Evolutionary conservation across 2,329 filamentous ascomycete species (phyloP).

Genomic region (Ilyonectria sp.): DNA sequence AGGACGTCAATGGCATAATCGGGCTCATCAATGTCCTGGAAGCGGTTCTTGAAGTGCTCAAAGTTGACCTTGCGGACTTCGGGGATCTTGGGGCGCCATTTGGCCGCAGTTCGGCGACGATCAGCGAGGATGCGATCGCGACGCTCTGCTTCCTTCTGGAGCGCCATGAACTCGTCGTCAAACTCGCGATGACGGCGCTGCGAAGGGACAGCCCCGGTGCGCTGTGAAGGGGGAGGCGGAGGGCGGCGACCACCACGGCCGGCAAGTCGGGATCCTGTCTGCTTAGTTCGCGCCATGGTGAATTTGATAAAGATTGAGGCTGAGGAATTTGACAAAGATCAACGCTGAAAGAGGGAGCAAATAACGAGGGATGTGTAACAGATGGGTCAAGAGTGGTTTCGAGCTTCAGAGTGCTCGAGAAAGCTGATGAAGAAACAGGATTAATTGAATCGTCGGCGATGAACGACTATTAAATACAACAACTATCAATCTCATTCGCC

Average conservation of each 20-base stretch:
- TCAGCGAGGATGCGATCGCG: slow-evolving; percentile 56
- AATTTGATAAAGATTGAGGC: background rate
- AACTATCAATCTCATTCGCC: background rate
- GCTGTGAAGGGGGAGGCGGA: background rate
- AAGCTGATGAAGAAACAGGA: background rate
- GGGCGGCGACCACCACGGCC: slow-evolving; percentile 31
- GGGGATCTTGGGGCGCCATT: slow-evolving; percentile 59
- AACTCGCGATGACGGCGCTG: slow-evolving; percentile 44
- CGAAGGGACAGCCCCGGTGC: background rate
- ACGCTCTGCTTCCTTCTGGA: slow-evolving; percentile 55
- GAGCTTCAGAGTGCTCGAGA: background rate
- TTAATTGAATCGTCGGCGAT: background rate
- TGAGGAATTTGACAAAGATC: background rate
- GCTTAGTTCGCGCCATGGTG: slow-evolving; percentile 38
- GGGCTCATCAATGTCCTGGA: slow-evolving; percentile 52
- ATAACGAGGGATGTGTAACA: background rate
- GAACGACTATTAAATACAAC: background rate
- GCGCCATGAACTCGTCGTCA: slow-evolving; percentile 49
- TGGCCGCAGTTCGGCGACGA: slow-evolving; percentile 53
- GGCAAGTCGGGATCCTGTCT: background rate
- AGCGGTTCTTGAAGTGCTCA: slow-evolving; percentile 62
- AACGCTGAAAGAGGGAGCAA: background rate
- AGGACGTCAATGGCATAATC: slow-evolving; percentile 60
- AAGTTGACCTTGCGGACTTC: slow-evolving; percentile 59
- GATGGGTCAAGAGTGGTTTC: background rate